A percentile compares a stretch with the other conserved stretches of the same genome.
These are phyloP conservation scores for Sanghuangporus weigelae DNA, from an alignment of 1,284 basidiomycete genomes.

Conservation along the genomic window DNA sequence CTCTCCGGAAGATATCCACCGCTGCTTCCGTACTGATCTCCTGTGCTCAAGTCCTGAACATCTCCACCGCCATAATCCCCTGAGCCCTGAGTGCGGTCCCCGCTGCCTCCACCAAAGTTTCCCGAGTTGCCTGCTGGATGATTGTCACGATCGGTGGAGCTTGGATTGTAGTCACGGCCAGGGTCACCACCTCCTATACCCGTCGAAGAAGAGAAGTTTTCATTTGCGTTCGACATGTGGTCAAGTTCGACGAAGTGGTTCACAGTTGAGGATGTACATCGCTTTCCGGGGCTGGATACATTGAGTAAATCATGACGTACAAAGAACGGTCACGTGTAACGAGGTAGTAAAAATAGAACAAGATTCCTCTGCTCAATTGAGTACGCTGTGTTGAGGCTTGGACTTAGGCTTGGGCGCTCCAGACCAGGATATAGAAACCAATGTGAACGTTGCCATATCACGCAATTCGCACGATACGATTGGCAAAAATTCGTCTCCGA, in stretches of 20 bases:
- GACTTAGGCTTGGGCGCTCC: too few species aligned
- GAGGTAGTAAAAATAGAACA: too few species aligned
- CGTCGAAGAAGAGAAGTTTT: constrained; percentile 5
- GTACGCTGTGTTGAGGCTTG: too few species aligned
- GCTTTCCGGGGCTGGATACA: background rate
- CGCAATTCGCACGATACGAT: too few species aligned
- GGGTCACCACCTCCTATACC: constrained; percentile 13
- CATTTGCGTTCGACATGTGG: background rate
- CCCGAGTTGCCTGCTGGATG: constrained; percentile 8
- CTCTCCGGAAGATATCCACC: constrained; percentile 11
- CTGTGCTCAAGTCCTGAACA: constrained; percentile 9
- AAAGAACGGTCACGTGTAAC: too few species aligned
- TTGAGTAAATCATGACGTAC: too few species aligned
- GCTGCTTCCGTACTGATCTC: constrained; percentile 15
- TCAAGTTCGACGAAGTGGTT: background rate
- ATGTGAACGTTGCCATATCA: too few species aligned
- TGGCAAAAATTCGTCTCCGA: background rate
- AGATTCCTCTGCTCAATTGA: too few species aligned
- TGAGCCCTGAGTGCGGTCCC: constrained; percentile 12
- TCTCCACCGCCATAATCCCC: background rate
- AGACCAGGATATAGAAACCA: too few species aligned
- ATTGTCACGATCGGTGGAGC: constrained; percentile 6
- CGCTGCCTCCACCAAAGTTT: constrained; percentile 11
- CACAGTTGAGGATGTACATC: background rate
- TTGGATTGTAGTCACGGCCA: constrained; percentile 11